Conservation (phyloP, 179 eudicot species). For the Carnegiea gigantea region DNA sequence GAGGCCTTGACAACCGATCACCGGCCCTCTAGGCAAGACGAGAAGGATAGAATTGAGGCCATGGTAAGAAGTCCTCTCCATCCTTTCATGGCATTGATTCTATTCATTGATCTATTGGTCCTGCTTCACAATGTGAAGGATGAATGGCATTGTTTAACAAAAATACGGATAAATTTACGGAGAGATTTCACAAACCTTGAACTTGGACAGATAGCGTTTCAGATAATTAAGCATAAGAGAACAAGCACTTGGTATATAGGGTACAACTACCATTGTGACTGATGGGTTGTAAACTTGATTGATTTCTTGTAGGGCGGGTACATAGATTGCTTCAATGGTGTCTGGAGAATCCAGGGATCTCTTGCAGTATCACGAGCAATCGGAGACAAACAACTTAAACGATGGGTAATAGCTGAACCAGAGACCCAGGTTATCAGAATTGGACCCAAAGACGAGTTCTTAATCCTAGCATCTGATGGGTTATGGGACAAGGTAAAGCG, state of each 20-base stretch:
- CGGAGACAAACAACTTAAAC: conserved; percentile 82
- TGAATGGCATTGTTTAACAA: neutral
- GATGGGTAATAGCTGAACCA: conserved; percentile 87
- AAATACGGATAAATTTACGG: no score
- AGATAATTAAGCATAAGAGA: neutral
- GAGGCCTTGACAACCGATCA: conserved; percentile 82
- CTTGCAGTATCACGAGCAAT: conserved; percentile 88
- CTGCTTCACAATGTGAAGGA: neutral
- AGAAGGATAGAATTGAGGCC: conserved; percentile 66
- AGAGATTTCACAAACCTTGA: no score
- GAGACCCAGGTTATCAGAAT: conserved; percentile 56
- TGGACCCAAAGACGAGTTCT: conserved; percentile 54
- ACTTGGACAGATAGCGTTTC: no score
- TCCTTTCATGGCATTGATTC: neutral
- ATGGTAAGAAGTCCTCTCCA: conserved; percentile 44
- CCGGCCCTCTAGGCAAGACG: conserved; percentile 77
- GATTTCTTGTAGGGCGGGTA: conserved; percentile 59
- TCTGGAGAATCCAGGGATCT: conserved; percentile 86
- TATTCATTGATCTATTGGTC: neutral
- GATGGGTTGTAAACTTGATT: conserved; percentile 13
- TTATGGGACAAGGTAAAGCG: conserved; percentile 64
- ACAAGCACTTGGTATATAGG: neutral
- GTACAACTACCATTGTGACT: neutral
- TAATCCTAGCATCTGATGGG: conserved; percentile 94
- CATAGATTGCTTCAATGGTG: conserved; percentile 71